These are phyloP conservation scores for Carex cristatella DNA, from an alignment of 176 grass and related monocot genomes.

Conservation along the genomic window DNA sequence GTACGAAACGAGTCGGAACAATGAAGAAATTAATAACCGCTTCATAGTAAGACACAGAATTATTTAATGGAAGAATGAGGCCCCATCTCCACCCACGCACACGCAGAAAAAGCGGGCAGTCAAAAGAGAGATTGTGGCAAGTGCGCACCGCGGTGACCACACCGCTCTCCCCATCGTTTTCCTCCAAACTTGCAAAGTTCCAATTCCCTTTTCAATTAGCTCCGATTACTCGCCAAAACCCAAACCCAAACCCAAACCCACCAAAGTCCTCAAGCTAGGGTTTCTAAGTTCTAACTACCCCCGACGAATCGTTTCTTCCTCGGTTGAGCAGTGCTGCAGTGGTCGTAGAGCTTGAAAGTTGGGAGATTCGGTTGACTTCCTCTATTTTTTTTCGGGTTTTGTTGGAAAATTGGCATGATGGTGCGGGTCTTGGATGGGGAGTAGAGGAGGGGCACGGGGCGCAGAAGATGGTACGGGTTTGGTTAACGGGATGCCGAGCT, in stretches of 20 bases:
- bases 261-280: slow-evolving; percentile 6
- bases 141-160: slow-evolving; percentile 20
- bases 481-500: slow-evolving; percentile 35
- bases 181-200: neutral
- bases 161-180: neutral
- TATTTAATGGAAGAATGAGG: neutral
- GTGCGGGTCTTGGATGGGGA: slow-evolving; percentile 24
- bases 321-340: neutral
- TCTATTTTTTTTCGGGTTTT: neutral
- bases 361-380: slow-evolving; percentile 11
- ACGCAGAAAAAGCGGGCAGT: slow-evolving; percentile 24
- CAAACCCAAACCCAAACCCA: neutral
- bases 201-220: slow-evolving; percentile 7
- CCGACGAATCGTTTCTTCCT: neutral
- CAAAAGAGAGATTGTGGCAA: slow-evolving; percentile 1
- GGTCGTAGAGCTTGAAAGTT: neutral
- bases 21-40: neutral
- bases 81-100: slow-evolving; percentile 16
- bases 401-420: slow-evolving; percentile 8
- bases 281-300: slow-evolving; percentile 8
- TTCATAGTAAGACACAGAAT: neutral
- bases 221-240: slow-evolving; percentile 3
- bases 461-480: slow-evolving; percentile 19
- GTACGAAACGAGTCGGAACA: neutral
- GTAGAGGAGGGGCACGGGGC: neutral